Evolutionary conservation across 139 green algal genomes (phyloP).

Genomic region (Picochlorum sp.): DNA sequence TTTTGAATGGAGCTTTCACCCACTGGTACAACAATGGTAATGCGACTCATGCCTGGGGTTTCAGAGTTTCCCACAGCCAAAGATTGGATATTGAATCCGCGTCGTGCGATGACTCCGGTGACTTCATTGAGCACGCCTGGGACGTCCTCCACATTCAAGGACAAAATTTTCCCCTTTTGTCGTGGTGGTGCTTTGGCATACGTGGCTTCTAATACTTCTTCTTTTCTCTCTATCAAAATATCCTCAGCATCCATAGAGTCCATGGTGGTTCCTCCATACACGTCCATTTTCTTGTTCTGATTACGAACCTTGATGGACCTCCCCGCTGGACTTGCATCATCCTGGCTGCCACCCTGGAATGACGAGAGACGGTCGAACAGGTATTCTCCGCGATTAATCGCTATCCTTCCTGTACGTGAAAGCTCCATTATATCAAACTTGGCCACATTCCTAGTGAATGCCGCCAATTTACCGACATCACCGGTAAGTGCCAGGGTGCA

Average conservation of each 20-base stretch:
- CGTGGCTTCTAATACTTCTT: conserved; percentile 59
- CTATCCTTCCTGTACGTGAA: conserved; percentile 84
- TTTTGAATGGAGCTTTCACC: conserved; percentile 54
- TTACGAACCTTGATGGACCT: neutral
- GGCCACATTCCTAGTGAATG: conserved; percentile 54
- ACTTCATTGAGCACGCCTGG: conserved; percentile 94
- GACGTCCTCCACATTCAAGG: conserved; percentile 79
- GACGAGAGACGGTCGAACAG: conserved; percentile 39
- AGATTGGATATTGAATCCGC: conserved; percentile 97
- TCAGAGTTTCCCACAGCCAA: conserved; percentile 88
- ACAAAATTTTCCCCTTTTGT: conserved; percentile 71
- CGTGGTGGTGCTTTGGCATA: conserved; percentile 21
- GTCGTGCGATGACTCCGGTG: conserved; percentile 86
- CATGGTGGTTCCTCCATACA: too few relatives aligned
- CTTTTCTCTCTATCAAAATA: neutral
- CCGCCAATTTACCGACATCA: conserved; percentile 85
- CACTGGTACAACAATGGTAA: conserved; percentile 91
- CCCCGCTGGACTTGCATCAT: neutral
- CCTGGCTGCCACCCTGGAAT: neutral
- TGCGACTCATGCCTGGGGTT: conserved; percentile 68
- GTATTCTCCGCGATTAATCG: conserved; percentile 65
- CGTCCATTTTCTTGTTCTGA: neutral
- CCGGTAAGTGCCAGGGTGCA: conserved; percentile 68
- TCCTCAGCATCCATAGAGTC: neutral
- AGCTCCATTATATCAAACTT: conserved; percentile 81